These are phyloP conservation scores for Toxicodendron radicans DNA, from an alignment of 345 rosid genomes.

Conservation along the genomic window DNA sequence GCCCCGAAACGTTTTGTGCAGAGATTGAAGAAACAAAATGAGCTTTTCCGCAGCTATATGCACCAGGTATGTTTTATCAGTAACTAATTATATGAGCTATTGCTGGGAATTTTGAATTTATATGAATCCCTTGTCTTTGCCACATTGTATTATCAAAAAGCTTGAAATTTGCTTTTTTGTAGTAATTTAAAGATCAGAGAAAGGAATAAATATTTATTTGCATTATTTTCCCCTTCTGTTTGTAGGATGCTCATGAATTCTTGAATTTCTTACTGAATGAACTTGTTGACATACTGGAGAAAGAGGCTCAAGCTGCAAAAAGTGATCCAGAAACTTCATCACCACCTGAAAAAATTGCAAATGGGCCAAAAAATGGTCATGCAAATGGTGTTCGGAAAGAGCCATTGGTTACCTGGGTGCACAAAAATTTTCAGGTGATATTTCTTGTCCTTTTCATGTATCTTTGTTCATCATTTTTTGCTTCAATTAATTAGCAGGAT, in stretches of 20 bases:
- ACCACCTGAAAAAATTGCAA: conserved; percentile 72
- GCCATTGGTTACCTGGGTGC: conserved; percentile 98
- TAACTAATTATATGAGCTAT: not conserved
- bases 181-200: not conserved
- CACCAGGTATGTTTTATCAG: conserved; percentile 68
- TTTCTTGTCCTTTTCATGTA: not conserved
- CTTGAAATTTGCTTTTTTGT: not conserved
- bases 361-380: conserved; percentile 60
- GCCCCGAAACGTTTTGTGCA: conserved; percentile 98
- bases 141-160: not conserved
- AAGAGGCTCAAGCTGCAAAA: conserved; percentile 85
- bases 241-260: conserved; percentile 98
- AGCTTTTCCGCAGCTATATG: conserved; percentile 98
- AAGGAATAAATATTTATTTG: conserved; percentile 5
- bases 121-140: not conserved
- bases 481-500: not conserved
- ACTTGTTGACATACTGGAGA: conserved; percentile 97
- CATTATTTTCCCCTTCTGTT: conserved; percentile 5
- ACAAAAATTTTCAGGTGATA: conserved; percentile 89
- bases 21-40: conserved; percentile 98
- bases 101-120: not conserved
- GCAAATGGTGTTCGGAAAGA: conserved; percentile 82
- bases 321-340: conserved; percentile 72
- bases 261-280: conserved; percentile 96
- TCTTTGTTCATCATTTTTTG: not conserved